Base-by-base conservation (phyloP, 2,329 filamentous ascomycete species). In the Dactylellina leptospora region DNA sequence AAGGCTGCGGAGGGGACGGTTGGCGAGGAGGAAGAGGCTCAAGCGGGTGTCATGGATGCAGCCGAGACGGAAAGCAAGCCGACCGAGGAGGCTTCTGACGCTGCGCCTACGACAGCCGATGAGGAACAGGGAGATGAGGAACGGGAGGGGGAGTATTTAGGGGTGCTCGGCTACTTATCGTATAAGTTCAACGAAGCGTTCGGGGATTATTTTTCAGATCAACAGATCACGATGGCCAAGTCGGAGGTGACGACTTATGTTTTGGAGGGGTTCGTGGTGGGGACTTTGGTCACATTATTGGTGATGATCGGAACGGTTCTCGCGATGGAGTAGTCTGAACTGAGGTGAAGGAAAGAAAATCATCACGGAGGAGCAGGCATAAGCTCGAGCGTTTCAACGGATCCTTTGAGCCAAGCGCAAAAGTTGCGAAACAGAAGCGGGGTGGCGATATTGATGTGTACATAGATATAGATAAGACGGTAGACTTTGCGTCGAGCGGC, bases 221-320 rank as follows among this genome's bases (percentile, higher is more conserved):
- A 74, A 36, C 36, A 55, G 8, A 68, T 76, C 36, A 47, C 47
- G 9, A 55, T 76, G 30, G 68, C 63, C 33, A 61, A 68, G 22
- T 28, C 66, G 2, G 73, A 75, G 11, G 45, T 76, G 13, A 73
- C 75, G 9, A 55, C 53, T 6, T 74, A 69, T 16, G 40, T 75
- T 5, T 53, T 76, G 1, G 72, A 71, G 44, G 73, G 74, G 22
- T 70, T 71, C 10, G 54, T 71, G 22, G 45, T 61, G 20, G 74
- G 74, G 36, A 58, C 47, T 6, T 27, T 74, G 6, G 54, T 44
- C 38, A 47, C 56, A 36, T 58, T 69, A 22, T 50, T 51, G 6
- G 20, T 74, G 9, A 36, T 69, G 9, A 27, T 71, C 10, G 61
- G 54, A 27, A 33, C 42, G 9, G n/a, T n/a, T n/a, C n/a, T n/a